Evolutionary conservation across 2,329 filamentous ascomycete species (phyloP).

Genomic region (Scleromitrula shiraiana): DNA sequence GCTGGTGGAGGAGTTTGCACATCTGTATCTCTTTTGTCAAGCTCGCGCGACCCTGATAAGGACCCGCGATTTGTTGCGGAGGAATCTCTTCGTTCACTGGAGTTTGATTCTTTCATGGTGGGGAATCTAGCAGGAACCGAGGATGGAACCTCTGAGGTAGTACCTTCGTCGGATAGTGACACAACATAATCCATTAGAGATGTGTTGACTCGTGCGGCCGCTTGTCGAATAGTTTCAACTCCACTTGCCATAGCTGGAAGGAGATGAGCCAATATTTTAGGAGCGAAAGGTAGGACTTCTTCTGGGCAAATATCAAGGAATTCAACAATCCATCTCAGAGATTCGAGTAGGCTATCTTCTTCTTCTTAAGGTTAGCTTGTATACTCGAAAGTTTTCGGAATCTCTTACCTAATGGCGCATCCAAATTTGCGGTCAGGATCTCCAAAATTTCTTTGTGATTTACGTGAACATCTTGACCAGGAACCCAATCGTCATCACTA

Average conservation of each 20-base stretch:
- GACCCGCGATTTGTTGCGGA: conserved; percentile 29
- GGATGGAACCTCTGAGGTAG: conserved; percentile 33
- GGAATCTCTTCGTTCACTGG: conserved; percentile 27
- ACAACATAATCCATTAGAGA: conserved; percentile 93
- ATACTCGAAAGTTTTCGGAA: neutral
- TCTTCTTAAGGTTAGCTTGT: conserved; percentile 41
- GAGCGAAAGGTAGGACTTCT: conserved; percentile 91
- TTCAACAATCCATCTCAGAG: conserved; percentile 87
- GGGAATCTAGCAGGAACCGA: conserved; percentile 35
- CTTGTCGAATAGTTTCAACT: conserved; percentile 80
- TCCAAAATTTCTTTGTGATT: conserved; percentile 88
- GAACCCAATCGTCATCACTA: conserved; percentile 89
- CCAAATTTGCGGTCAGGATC: conserved; percentile 82
- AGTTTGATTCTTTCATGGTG: conserved; percentile 30
- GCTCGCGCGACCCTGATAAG: conserved; percentile 38
- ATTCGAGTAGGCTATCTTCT: conserved; percentile 85
- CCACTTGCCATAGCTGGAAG: conserved; percentile 90
- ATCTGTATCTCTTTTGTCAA: conserved; percentile 45
- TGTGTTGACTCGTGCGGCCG: conserved; percentile 81
- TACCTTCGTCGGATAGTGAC: conserved; percentile 65
- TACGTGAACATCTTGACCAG: conserved; percentile 91
- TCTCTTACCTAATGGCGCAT: conserved; percentile 63
- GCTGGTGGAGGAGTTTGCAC: conserved; percentile 40
- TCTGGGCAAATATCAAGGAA: conserved; percentile 97
- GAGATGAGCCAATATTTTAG: conserved; percentile 82